Evolutionary conservation across 345 rosid genomes (phyloP), one percentile per base, ranked within the genome.

Genomic region (Lumnitzera littorea): DNA sequence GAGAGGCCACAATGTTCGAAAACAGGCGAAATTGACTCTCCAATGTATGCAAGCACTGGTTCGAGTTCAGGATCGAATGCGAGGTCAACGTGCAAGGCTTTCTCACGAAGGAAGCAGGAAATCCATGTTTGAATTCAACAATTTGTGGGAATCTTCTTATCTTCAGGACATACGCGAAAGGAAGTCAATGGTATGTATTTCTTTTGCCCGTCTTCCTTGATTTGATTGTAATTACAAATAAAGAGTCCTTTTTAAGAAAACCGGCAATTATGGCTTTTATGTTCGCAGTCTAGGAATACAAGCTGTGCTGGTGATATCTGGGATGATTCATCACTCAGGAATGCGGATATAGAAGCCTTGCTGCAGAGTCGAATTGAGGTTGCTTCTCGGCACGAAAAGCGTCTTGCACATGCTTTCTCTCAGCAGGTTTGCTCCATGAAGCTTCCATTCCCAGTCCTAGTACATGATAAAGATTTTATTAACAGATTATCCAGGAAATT

Each of bases 1-100:
- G 65, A 81, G 98, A 77, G 98, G 98, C 50, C 81, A 87, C 59
- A 92, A 89, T 23, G 96, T 87, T 5, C 58, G 96, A 63, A 82
- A 80, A 66, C 92, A 87, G 72, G 82, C 96, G 8, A 85, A 89
- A 64, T 72, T 74, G 59, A 86, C 89, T 50, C 77, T 92, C 63
- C 79, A 83, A 72, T 83, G 89, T 72, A 81, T 92, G 70, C 88
- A 89, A 66, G 88, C 96, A 53, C 67, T 92, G 62, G 85, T 92
- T 52, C 69, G 96, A 53, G 91, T 86, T 25, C 97, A 92, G 65
- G 81, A 83, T 17, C 79, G 85, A 69, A 84, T 85, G 17, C 78
- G 81, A 10, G 76, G 78, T 48, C 92, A 89, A 72, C 70, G 83
- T 64, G 69, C 86, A 53, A 67, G 63, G 74, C 55, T 68, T 63